Evolutionary conservation across 2,329 filamentous ascomycete species (phyloP).

Genomic region (Fusarium staphyleae): DNA sequence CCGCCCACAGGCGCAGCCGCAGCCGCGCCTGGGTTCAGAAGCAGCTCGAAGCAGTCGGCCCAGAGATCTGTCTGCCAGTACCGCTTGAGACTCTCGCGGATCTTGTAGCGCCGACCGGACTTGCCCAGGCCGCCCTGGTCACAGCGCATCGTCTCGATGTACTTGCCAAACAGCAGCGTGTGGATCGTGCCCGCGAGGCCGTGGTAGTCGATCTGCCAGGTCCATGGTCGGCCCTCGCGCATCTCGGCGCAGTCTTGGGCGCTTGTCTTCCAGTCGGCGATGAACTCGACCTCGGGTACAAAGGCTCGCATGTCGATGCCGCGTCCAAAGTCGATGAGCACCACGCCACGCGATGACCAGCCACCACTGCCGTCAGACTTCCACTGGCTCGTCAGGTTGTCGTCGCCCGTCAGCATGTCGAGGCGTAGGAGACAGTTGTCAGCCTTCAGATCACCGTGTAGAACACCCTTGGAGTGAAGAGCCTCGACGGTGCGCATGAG

Average conservation of each 20-base stretch:
- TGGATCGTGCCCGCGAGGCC: slow-evolving; percentile 90
- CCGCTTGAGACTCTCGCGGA: slow-evolving; percentile 84
- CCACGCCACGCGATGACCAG: slow-evolving; percentile 81
- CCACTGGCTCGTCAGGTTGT: slow-evolving; percentile 69
- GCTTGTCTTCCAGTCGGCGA: slow-evolving; percentile 93
- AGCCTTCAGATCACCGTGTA: slow-evolving; percentile 94
- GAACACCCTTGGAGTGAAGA: slow-evolving; percentile 77
- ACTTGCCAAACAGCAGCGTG: slow-evolving; percentile 89
- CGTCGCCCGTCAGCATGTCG: slow-evolving; percentile 56
- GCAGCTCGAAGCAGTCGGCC: slow-evolving; percentile 79
- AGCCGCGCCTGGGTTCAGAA: slow-evolving; percentile 81
- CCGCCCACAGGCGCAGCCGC: slow-evolving; percentile 66
- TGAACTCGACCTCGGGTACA: slow-evolving; percentile 74
- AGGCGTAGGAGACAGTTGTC: slow-evolving; percentile 95
- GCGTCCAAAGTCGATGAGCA: slow-evolving; percentile 93
- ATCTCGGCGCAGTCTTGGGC: slow-evolving; percentile 94
- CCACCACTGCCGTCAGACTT: slow-evolving; percentile 75
- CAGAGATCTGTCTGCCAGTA: slow-evolving; percentile 98
- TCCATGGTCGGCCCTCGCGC: slow-evolving; percentile 93
- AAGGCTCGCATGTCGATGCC: slow-evolving; percentile 94
- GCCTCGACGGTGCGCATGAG: slow-evolving; percentile 89
- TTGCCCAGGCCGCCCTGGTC: slow-evolving; percentile 64
- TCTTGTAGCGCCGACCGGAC: slow-evolving; percentile 73
- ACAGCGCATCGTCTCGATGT: slow-evolving; percentile 79
- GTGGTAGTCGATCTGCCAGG: slow-evolving; percentile 96